Percentiles rank a stretch among this genome's conserved stretches.
These are phyloP conservation scores for Cystobasidium ongulense DNA, from an alignment of 768 basidiomycete species.

Conservation along the genomic window DNA sequence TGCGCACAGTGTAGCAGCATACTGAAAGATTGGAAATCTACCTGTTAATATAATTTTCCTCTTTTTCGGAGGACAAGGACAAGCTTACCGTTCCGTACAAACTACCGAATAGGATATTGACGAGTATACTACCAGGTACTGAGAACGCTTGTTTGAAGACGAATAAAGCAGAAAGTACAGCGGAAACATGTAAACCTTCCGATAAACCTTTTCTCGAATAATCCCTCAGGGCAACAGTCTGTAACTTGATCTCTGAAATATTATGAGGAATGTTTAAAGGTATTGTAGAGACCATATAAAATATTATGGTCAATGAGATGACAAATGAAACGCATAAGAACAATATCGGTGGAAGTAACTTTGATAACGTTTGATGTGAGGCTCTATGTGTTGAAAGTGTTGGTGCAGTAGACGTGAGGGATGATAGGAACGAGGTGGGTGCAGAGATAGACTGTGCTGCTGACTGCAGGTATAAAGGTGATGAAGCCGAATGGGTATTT, in stretches of 20 bases:
- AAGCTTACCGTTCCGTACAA: constrained; percentile 37
- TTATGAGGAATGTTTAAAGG: constrained; percentile 40
- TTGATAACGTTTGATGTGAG: constrained; percentile 16
- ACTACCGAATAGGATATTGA: constrained; percentile 42
- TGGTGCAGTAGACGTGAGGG: not conserved
- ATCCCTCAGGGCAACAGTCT: constrained; percentile 31
- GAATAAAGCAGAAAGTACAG: constrained; percentile 39
- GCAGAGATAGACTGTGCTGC: constrained; percentile 17
- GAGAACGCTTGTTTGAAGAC: constrained; percentile 43
- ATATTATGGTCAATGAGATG: constrained; percentile 39
- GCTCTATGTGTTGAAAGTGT: not conserved
- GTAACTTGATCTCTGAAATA: constrained; percentile 36
- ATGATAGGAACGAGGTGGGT: not conserved
- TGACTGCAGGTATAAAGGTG: not conserved
- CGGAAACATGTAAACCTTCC: constrained; percentile 38
- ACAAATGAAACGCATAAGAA: constrained; percentile 40
- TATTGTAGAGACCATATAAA: constrained; percentile 37
- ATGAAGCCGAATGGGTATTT: not conserved
- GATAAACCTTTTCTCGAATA: constrained; percentile 37
- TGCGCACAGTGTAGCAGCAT: constrained; percentile 37
- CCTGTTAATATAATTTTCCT: not conserved
- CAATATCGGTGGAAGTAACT: constrained; percentile 36
- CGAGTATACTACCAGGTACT: constrained; percentile 40
- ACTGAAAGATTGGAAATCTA: not conserved
- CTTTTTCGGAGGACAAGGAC: not conserved